Evolutionary conservation across 1,284 basidiomycete species (phyloP).

Genomic region (Pseudomicrostroma phylloplanum): DNA sequence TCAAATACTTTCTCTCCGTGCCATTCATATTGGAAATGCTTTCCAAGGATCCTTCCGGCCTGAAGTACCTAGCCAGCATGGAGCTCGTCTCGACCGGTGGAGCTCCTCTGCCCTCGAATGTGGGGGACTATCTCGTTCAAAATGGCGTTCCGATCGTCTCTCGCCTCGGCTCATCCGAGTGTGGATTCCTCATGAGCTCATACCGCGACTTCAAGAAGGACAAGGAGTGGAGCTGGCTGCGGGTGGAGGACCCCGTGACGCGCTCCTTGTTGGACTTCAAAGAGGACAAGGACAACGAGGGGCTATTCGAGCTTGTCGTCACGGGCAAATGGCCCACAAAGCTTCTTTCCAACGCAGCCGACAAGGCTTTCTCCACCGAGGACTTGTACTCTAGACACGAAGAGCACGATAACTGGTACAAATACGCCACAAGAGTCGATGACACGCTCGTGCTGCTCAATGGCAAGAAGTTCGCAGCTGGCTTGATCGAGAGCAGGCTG

Average conservation of each 20-base stretch:
- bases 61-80: constrained; percentile 55
- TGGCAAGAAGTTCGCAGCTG: constrained; percentile 29
- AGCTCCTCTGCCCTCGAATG: constrained; percentile 53
- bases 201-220: constrained; percentile 57
- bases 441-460: constrained; percentile 33
- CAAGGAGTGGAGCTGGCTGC: constrained; percentile 62
- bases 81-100: constrained; percentile 58
- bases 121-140: constrained; percentile 59
- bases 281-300: constrained; percentile 7
- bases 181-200: constrained; percentile 56
- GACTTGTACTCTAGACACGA: constrained; percentile 26
- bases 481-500: constrained; percentile 23
- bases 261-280: constrained; percentile 25
- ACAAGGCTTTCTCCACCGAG: constrained; percentile 26
- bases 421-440: constrained; percentile 27
- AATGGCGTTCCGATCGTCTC: constrained; percentile 57
- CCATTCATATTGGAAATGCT: constrained; percentile 57
- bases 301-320: constrained; percentile 28
- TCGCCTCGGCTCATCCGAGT: constrained; percentile 57
- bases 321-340: constrained; percentile 31
- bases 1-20: constrained; percentile 51
- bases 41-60: constrained; percentile 53
- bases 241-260: constrained; percentile 47
- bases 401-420: constrained; percentile 16
- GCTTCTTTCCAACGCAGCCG: constrained; percentile 26